These are phyloP conservation scores for Neurospora sp. DNA, from an alignment of 495 filamentous ascomycete genomes.

Conservation along the genomic window DNA sequence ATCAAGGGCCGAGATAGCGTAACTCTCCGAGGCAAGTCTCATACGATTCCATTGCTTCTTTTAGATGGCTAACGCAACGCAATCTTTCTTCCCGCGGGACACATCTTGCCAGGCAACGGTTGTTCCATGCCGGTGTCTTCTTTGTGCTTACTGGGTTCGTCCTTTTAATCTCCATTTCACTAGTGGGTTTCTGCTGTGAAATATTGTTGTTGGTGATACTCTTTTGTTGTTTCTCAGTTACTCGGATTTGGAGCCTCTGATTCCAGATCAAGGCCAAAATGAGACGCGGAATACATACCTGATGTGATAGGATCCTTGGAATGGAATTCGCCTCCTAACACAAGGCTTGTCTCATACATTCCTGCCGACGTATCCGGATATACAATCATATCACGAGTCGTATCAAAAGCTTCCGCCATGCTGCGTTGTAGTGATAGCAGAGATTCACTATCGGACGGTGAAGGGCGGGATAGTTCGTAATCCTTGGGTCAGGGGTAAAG, in stretches of 20 bases:
- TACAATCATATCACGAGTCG: background rate
- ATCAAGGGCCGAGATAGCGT: background rate
- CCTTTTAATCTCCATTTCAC: background rate
- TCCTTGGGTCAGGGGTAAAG: background rate
- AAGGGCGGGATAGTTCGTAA: background rate
- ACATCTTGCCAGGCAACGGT: background rate
- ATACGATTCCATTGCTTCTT: background rate
- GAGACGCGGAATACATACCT: background rate
- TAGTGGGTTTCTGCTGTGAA: background rate
- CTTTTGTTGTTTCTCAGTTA: background rate
- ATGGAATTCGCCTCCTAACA: background rate
- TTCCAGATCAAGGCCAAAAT: background rate
- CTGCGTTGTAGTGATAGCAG: background rate
- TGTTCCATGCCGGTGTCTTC: background rate
- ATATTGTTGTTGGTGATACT: background rate
- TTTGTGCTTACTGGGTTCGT: background rate
- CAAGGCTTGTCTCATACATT: background rate
- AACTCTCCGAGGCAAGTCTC: background rate
- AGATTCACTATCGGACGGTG: background rate
- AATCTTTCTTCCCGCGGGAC: background rate
- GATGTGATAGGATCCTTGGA: background rate
- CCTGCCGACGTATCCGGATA: background rate
- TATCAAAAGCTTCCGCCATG: background rate
- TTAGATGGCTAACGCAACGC: background rate
- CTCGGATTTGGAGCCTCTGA: background rate